phyloP scores from a whole-genome alignment of 2,329 filamentous ascomycete species.

The Monilinia laxa region DNA sequence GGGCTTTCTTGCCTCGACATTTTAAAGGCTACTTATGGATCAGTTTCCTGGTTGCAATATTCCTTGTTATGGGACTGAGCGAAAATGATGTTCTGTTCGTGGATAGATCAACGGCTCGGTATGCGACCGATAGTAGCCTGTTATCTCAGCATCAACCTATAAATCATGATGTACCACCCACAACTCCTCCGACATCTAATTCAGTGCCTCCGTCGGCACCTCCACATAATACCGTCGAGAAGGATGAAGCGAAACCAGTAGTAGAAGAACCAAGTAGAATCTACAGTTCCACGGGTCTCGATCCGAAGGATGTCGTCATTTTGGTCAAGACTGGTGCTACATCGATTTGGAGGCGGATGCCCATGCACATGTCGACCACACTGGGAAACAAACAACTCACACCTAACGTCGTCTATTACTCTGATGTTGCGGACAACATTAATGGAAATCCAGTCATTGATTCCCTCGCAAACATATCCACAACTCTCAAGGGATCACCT shows the following conservation, averaged over 20 bases:
- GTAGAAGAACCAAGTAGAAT: slow-evolving; percentile 10
- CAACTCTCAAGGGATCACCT: slow-evolving; percentile 25
- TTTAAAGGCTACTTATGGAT: slow-evolving; percentile 29
- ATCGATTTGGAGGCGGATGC: slow-evolving; percentile 28
- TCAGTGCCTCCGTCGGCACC: background rate
- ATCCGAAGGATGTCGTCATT: slow-evolving; percentile 27
- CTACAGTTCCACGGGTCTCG: slow-evolving; percentile 10
- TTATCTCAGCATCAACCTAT: background rate
- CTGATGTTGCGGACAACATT: slow-evolving; percentile 25
- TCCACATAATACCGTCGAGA: background rate
- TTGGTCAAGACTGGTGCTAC: slow-evolving; percentile 28
- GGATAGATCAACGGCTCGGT: background rate
- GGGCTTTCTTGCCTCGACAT: slow-evolving; percentile 24
- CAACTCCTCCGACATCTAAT: background rate
- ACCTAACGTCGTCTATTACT: slow-evolving; percentile 26
- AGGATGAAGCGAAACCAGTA: background rate
- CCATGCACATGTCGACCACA: slow-evolving; percentile 28
- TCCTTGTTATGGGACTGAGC: slow-evolving; percentile 28
- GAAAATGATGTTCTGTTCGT: slow-evolving; percentile 23
- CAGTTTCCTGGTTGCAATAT: slow-evolving; percentile 24
- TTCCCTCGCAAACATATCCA: slow-evolving; percentile 26
- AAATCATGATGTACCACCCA: background rate
- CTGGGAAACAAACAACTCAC: slow-evolving; percentile 22
- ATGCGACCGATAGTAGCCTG: background rate
- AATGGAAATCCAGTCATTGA: slow-evolving; percentile 25